Base-by-base conservation (phyloP, 441 rosid species). In the Corymbia calophylla region DNA sequence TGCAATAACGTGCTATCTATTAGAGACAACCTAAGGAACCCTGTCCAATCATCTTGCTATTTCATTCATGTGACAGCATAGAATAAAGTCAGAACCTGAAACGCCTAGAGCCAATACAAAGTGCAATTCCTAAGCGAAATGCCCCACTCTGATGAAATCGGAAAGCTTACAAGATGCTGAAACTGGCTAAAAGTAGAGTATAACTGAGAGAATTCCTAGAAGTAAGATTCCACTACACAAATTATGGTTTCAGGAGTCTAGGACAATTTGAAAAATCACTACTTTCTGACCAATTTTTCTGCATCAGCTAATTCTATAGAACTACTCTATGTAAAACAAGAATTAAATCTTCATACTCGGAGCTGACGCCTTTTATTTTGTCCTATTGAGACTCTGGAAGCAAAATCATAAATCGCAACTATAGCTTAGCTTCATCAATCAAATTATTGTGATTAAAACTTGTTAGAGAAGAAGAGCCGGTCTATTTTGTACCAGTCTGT, bases 381-480 rank as follows among this genome's bases (percentile, higher is more conserved):
- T 23, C n/a, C 84, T 23, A 12, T 23, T 0, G 51, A 44, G n/a
- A 44, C 84, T 77, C 84, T 2, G 5, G 53, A 13, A 92, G 88
- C 21, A 35, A 39, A 86, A 86, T 64, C 87, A 53, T n/a, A 77
- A 32, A 68, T 19, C 25, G 35, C 44, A 4, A 39, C 47, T 19
- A 32, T 70, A 70, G 81, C 81, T 32, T 35, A 70, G 48, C 81
- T 70, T 70, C 27, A 73, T 73, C 51, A 27, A 29, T 62, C 68
- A 56, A 58, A 29, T 9, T 53, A 66, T 35, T 17, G 19, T 4
- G 64, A 35, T 44, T 23, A 29, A 11, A 95, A 98, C 96, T 95
- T 94, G 93, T 97, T 97, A 25, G 96, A 60, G 91, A 97, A 97
- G 97, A 97, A 96, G 92, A 97, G 81, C 0, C 99, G 96, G 86